A percentile compares a stretch with the other conserved stretches of the same genome.
Conservation (phyloP, 495 filamentous ascomycete species). For the Penicillium pancosmium region DNA sequence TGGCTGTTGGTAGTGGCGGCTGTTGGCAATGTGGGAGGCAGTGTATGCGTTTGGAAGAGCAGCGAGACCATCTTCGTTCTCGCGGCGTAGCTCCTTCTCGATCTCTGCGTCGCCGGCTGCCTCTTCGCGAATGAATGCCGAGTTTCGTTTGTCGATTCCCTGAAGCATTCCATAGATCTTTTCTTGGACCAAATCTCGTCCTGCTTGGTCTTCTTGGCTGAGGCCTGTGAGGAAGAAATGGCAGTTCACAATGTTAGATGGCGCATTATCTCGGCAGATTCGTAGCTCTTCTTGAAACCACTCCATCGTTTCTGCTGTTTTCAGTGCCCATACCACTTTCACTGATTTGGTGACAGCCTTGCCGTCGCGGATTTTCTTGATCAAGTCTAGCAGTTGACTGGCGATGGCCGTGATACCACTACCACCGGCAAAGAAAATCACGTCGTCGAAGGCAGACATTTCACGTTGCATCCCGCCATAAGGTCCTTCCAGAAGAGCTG, state of each 20-base stretch:
- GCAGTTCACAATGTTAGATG: constrained; percentile 81
- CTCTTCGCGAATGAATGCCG: constrained; percentile 76
- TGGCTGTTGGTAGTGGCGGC: constrained; percentile 18
- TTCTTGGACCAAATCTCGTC: constrained; percentile 68
- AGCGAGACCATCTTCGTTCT: constrained; percentile 83
- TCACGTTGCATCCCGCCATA: constrained; percentile 94
- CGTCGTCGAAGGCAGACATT: constrained; percentile 89
- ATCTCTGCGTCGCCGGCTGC: constrained; percentile 76
- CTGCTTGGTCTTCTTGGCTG: constrained; percentile 54
- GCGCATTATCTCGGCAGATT: constrained; percentile 83
- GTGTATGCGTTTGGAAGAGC: constrained; percentile 65
- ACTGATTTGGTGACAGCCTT: constrained; percentile 91
- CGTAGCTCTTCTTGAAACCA: constrained; percentile 97
- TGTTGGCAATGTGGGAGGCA: constrained; percentile 18
- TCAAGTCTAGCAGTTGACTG: constrained; percentile 84
- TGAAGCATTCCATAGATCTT: constrained; percentile 82
- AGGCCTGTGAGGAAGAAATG: constrained; percentile 85
- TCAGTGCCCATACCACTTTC: constrained; percentile 89
- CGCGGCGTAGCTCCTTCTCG: constrained; percentile 77
- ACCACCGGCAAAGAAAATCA: constrained; percentile 89
- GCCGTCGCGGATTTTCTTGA: constrained; percentile 90
- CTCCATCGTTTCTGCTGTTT: constrained; percentile 88
- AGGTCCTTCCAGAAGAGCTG: constrained; percentile 88
- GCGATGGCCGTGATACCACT: constrained; percentile 94
- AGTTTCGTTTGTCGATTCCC: constrained; percentile 79